These are phyloP conservation scores for Naumovozyma dairenensis DNA, from an alignment of 805 yeast genomes.

Conservation along the genomic window DNA sequence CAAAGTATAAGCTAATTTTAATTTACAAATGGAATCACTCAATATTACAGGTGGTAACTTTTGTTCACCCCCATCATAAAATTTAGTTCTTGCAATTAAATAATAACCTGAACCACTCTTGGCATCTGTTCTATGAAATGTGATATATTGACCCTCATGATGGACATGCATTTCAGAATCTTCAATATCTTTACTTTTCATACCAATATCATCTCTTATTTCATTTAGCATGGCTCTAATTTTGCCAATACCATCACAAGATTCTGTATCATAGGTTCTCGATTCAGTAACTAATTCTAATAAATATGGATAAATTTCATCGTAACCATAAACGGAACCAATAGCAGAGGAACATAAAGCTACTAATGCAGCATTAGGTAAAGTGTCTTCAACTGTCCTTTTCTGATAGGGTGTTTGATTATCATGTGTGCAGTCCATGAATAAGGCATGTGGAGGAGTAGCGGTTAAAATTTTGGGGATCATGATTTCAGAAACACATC, in stretches of 20 bases:
- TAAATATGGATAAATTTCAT: conserved; percentile 78
- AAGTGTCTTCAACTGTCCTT: conserved; percentile 87
- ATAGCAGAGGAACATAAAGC: conserved; percentile 88
- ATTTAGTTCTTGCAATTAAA: conserved; percentile 79
- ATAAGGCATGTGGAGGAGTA: conserved; percentile 81
- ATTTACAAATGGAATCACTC: conserved; percentile 49
- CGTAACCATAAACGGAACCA: conserved; percentile 90
- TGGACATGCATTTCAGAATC: conserved; percentile 92
- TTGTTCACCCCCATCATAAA: conserved; percentile 42
- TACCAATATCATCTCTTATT: conserved; percentile 49
- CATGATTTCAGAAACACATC: conserved; percentile 48
- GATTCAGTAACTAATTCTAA: conserved; percentile 73
- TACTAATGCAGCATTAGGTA: conserved; percentile 91
- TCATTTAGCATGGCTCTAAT: conserved; percentile 54
- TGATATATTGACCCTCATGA: conserved; percentile 85
- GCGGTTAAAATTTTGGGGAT: conserved; percentile 57
- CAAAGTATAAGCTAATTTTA: conserved; percentile 50
- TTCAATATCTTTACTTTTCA: conserved; percentile 33
- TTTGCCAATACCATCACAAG: conserved; percentile 55
- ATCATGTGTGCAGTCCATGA: conserved; percentile 98
- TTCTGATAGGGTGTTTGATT: conserved; percentile 83
- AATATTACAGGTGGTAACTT: conserved; percentile 46
- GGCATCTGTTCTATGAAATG: conserved; percentile 79
- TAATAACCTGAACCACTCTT: conserved; percentile 83
- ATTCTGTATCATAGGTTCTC: conserved; percentile 44